Percentiles rank a stretch among this genome's conserved stretches.
phyloP scores from a whole-genome alignment of 2,329 filamentous ascomycete genomes.

The Amesomyces nigricolor region DNA sequence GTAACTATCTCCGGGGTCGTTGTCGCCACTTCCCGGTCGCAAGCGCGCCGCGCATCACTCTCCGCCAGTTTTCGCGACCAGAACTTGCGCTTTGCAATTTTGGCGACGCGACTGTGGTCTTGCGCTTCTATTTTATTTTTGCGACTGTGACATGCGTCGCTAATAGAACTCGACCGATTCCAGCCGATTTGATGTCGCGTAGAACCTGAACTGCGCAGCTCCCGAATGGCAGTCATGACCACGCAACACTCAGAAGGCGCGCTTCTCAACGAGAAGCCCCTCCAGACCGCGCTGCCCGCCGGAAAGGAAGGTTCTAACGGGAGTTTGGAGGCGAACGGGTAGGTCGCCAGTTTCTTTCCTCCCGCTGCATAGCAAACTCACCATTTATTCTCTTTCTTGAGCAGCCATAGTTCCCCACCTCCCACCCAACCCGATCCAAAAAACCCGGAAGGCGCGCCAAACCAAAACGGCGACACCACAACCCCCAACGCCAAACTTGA shows the following conservation, averaged over 20 bases:
- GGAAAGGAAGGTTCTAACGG: constrained; percentile 32
- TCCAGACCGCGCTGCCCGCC: constrained; percentile 44
- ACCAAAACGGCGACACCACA: constrained; percentile 3
- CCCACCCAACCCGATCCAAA: constrained; percentile 11
- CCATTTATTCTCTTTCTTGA: not conserved
- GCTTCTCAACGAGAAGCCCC: constrained; percentile 44
- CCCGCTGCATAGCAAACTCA: constrained; percentile 8
- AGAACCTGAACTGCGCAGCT: constrained; percentile 22
- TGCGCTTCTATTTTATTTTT: not conserved
- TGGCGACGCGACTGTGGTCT: not conserved
- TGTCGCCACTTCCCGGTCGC: constrained; percentile 5
- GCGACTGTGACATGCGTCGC: constrained; percentile 15
- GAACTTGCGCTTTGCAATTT: not conserved
- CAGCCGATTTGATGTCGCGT: constrained; percentile 26
- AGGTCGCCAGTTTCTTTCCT: constrained; percentile 35
- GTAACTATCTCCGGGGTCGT: constrained; percentile 9
- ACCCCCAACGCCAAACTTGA: not conserved
- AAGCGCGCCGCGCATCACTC: not conserved
- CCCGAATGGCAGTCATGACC: constrained; percentile 50
- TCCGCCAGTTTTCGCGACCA: not conserved
- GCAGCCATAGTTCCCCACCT: constrained; percentile 22
- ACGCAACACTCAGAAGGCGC: constrained; percentile 41
- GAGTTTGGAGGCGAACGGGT: constrained; percentile 47
- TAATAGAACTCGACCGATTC: constrained; percentile 8
- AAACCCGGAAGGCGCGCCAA: constrained; percentile 6